Evolutionary conservation across 495 filamentous ascomycete genomes (phyloP).

Genomic region (Penicillium malachiteum): DNA sequence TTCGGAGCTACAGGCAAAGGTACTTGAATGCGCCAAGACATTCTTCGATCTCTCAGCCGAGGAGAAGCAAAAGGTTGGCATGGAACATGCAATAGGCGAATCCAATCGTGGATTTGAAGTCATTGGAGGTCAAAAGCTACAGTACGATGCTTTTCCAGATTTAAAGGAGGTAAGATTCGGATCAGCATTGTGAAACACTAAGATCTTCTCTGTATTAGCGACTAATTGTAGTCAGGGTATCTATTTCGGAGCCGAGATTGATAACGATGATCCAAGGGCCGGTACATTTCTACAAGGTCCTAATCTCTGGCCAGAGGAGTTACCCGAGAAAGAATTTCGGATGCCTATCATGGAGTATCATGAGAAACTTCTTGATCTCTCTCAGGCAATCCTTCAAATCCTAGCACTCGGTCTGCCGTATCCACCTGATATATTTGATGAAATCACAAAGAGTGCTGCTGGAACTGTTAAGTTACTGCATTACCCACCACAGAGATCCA

Average conservation of each 20-base stretch:
- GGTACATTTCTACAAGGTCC: slow-evolving; percentile 27
- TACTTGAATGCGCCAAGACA: slow-evolving; percentile 20
- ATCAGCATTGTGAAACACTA: background rate
- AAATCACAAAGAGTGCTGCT: slow-evolving; percentile 35
- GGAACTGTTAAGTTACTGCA: slow-evolving; percentile 45
- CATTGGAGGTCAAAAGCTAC: slow-evolving; percentile 21
- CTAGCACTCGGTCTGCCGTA: slow-evolving; percentile 39
- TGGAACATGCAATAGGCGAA: slow-evolving; percentile 21
- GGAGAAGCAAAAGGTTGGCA: slow-evolving; percentile 30
- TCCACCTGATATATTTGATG: slow-evolving; percentile 29
- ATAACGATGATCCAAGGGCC: slow-evolving; percentile 1
- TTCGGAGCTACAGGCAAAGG: slow-evolving; percentile 12
- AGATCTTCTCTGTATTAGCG: background rate
- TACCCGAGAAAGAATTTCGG: slow-evolving; percentile 38
- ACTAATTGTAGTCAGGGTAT: slow-evolving; percentile 18
- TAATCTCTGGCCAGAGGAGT: slow-evolving; percentile 39
- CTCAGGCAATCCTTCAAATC: slow-evolving; percentile 33
- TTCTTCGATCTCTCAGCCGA: slow-evolving; percentile 35
- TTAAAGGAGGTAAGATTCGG: slow-evolving; percentile 31
- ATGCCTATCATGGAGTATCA: slow-evolving; percentile 39
- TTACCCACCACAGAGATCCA: slow-evolving; percentile 34
- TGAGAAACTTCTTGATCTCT: slow-evolving; percentile 26
- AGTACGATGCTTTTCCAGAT: slow-evolving; percentile 34
- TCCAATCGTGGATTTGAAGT: slow-evolving; percentile 40
- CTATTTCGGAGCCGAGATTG: slow-evolving; percentile 34